Conservation (phyloP, 495 filamentous ascomycete species). For the Oleoguttula mirabilis region DNA sequence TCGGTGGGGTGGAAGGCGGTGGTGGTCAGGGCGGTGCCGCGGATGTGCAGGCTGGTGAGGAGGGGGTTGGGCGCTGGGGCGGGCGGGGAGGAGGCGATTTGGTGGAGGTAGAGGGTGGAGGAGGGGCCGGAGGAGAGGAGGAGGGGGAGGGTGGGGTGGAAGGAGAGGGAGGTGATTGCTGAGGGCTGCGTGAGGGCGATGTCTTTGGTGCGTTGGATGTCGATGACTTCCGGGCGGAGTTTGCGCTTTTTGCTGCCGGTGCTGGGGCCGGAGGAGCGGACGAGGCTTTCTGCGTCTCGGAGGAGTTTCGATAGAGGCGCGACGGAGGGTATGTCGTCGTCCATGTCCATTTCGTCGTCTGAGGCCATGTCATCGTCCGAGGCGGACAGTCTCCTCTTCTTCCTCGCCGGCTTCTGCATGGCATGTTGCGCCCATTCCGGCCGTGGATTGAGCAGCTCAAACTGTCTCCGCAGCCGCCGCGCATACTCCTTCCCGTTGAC, state of each 20-base stretch:
- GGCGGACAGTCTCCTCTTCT: slow-evolving; percentile 40
- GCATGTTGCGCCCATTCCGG: slow-evolving; percentile 55
- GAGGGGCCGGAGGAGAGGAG: slow-evolving; percentile 78
- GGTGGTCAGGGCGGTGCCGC: slow-evolving; percentile 64
- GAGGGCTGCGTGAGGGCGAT: slow-evolving; percentile 51
- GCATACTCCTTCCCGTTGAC: slow-evolving; percentile 78
- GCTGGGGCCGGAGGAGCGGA: slow-evolving; percentile 10
- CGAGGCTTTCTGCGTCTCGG: slow-evolving; percentile 48
- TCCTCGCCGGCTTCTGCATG: slow-evolving; percentile 19
- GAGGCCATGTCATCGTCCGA: slow-evolving; percentile 20
- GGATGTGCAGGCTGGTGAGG: slow-evolving; percentile 78
- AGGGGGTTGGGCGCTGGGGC: slow-evolving; percentile 79
- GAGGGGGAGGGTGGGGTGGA: slow-evolving; percentile 80
- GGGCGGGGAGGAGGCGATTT: slow-evolving; percentile 58
- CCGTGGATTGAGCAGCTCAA: slow-evolving; percentile 62
- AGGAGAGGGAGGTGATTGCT: slow-evolving; percentile 67
- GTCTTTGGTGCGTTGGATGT: slow-evolving; percentile 65
- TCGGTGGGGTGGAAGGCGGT: slow-evolving; percentile 57
- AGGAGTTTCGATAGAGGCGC: slow-evolving; percentile 73
- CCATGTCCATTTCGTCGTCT: slow-evolving; percentile 38
- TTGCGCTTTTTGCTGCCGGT: slow-evolving; percentile 43
- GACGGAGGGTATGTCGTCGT: slow-evolving; percentile 49
- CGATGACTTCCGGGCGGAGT: slow-evolving; percentile 72
- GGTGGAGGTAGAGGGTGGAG: slow-evolving; percentile 76
- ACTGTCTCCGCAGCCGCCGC: slow-evolving; percentile 61